Evolutionary conservation across 108 stramenopile species (phyloP).

Genomic region (Seminavis robusta): DNA sequence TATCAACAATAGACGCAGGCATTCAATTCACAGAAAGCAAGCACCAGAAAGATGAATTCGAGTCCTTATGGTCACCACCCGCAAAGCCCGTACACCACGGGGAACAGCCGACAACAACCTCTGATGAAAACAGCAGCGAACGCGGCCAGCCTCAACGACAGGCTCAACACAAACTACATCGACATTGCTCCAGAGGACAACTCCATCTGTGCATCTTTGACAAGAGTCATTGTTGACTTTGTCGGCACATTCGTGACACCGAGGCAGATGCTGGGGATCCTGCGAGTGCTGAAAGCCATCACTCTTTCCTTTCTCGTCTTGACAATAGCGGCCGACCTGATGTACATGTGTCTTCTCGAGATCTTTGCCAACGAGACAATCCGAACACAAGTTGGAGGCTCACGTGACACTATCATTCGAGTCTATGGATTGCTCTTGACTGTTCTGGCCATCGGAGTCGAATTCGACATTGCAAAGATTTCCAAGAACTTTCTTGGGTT

Average conservation of each 20-base stretch:
- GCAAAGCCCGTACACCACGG: no score
- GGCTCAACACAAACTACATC: constrained; percentile 25
- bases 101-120: no score
- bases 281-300: constrained; percentile 66
- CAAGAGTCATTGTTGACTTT: constrained; percentile 20
- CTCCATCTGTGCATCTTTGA: constrained; percentile 19
- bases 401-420: constrained; percentile 60
- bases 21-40: no score
- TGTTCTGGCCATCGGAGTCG: constrained; percentile 53
- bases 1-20: no score
- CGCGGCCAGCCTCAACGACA: constrained; percentile 36
- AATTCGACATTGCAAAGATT: constrained; percentile 45
- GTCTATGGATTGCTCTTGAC: constrained; percentile 54
- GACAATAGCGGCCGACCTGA: constrained; percentile 48
- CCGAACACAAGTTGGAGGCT: constrained; percentile 47
- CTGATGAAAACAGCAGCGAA: no score
- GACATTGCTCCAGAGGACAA: constrained; percentile 22
- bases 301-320: constrained; percentile 64
- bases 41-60: no score
- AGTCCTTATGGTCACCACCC: no score
- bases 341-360: constrained; percentile 68
- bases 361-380: constrained; percentile 31
- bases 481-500: constrained; percentile 50
- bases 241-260: constrained; percentile 47
- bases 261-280: constrained; percentile 53